These are phyloP conservation scores for Melanomma pulvis-pyrius DNA, from an alignment of 495 filamentous ascomycete species.

Conservation along the genomic window DNA sequence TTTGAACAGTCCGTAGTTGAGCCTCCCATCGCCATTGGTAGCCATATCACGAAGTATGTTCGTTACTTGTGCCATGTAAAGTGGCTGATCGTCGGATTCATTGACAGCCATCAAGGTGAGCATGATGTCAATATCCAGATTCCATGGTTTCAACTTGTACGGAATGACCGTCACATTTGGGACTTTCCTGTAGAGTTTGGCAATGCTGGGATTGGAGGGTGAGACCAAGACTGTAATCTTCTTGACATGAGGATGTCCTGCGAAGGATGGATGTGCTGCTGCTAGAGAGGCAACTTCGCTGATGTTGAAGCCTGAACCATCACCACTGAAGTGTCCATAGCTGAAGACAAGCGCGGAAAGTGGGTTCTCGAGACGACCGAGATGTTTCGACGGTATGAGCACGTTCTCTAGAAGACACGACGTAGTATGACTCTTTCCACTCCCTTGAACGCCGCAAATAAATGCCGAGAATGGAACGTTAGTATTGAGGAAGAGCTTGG, in stretches of 20 bases:
- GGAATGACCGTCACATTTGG: constrained; percentile 46
- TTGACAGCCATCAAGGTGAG: constrained; percentile 28
- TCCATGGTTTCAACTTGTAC: constrained; percentile 20
- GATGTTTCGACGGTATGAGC: constrained; percentile 69
- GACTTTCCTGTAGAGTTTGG: constrained; percentile 43
- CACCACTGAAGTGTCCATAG: constrained; percentile 14
- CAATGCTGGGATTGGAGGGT: constrained; percentile 14
- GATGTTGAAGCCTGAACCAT: constrained; percentile 22
- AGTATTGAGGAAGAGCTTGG: constrained; percentile 63
- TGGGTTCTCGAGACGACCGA: constrained; percentile 47
- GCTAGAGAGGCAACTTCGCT: constrained; percentile 28
- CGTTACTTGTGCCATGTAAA: constrained; percentile 23
- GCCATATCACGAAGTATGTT: constrained; percentile 22
- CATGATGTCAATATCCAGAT: constrained; percentile 21
- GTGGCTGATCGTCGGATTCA: constrained; percentile 1
- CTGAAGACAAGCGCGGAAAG: constrained; percentile 28
- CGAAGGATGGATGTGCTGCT: constrained; percentile 5
- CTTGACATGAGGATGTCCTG: not conserved
- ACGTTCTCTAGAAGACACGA: constrained; percentile 66
- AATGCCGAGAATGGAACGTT: constrained; percentile 69
- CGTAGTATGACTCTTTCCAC: constrained; percentile 74
- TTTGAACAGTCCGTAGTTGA: constrained; percentile 49
- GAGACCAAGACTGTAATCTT: constrained; percentile 22
- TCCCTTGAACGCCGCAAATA: constrained; percentile 77
- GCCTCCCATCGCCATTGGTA: constrained; percentile 1